Evolutionary conservation across 495 filamentous ascomycete species (phyloP).

Genomic region (Jackrogersella multiformis): DNA sequence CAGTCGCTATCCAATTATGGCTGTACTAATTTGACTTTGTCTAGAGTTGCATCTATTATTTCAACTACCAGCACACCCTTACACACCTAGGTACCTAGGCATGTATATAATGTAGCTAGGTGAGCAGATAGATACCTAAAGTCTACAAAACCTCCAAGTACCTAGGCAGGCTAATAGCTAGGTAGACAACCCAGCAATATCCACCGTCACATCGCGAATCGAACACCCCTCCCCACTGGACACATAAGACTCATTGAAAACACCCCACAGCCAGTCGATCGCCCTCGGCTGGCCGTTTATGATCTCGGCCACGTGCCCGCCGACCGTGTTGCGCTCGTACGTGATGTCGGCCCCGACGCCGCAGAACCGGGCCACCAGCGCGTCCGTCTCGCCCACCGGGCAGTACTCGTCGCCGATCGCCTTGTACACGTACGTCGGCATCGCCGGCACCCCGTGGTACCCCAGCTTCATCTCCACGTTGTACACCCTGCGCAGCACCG

Average conservation of each 20-base stretch:
- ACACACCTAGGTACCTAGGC: too few species aligned
- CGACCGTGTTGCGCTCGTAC: slow-evolving; percentile 54
- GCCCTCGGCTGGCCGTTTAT: slow-evolving; percentile 32
- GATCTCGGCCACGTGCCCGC: slow-evolving; percentile 46
- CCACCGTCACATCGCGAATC: neutral
- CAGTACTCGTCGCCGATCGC: slow-evolving; percentile 59
- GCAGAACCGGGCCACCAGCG: slow-evolving; percentile 53
- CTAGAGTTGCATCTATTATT: too few species aligned
- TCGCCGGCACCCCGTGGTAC: slow-evolving; percentile 53
- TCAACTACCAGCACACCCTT: too few species aligned
- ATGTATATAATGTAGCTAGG: too few species aligned
- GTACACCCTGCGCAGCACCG: slow-evolving; percentile 39
- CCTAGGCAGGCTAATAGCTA: too few species aligned
- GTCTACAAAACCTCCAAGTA: too few species aligned
- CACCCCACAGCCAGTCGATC: slow-evolving; percentile 31
- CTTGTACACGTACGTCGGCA: slow-evolving; percentile 63
- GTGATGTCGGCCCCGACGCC: slow-evolving; percentile 47
- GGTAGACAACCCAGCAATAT: neutral
- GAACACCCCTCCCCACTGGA: neutral
- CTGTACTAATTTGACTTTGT: too few species aligned
- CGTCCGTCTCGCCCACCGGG: slow-evolving; percentile 54
- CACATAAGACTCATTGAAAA: slow-evolving; percentile 38
- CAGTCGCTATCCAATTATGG: too few species aligned
- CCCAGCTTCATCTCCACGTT: slow-evolving; percentile 52
- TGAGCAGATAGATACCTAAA: too few species aligned